These are phyloP conservation scores for Pyropia haitanensis DNA, from an alignment of 23 red algal genomes.

Conservation along the genomic window DNA sequence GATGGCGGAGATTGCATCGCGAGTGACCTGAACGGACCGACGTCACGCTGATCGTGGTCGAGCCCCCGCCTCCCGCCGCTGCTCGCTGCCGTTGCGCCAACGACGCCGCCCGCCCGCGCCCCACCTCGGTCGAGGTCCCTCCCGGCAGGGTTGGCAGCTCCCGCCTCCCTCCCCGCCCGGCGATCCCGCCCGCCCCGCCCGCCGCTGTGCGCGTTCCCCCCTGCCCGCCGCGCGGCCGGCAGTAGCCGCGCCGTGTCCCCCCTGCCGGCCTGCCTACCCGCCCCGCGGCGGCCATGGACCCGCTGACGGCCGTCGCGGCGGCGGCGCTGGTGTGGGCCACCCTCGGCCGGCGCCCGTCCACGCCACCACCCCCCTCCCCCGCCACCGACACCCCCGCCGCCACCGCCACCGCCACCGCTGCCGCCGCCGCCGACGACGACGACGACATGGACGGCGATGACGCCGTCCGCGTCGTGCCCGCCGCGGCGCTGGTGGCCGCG, in stretches of 20 bases:
- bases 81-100: conserved; percentile 12
- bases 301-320: conserved; percentile 14
- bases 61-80: conserved; percentile 29
- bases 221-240: not conserved
- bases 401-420: too few relatives aligned
- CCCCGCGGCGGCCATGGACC: not conserved
- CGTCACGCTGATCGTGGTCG: too few relatives aligned
- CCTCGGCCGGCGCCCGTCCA: not conserved
- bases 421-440: too few relatives aligned
- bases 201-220: not conserved
- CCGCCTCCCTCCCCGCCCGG: too few relatives aligned
- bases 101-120: not conserved
- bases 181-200: not conserved
- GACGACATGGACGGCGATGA: too few relatives aligned
- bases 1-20: too few relatives aligned
- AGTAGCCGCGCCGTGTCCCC: not conserved
- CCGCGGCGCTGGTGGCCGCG: too few relatives aligned
- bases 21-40: too few relatives aligned
- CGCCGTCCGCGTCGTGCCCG: too few relatives aligned
- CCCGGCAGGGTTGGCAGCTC: not conserved
- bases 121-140: not conserved
- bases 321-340: conserved; percentile 21
- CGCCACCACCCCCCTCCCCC: too few relatives aligned
- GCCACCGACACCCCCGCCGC: too few relatives aligned
- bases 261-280: not conserved